These are phyloP conservation scores for Citrus australasica DNA, from an alignment of 345 rosid species.

Conservation along the genomic window DNA sequence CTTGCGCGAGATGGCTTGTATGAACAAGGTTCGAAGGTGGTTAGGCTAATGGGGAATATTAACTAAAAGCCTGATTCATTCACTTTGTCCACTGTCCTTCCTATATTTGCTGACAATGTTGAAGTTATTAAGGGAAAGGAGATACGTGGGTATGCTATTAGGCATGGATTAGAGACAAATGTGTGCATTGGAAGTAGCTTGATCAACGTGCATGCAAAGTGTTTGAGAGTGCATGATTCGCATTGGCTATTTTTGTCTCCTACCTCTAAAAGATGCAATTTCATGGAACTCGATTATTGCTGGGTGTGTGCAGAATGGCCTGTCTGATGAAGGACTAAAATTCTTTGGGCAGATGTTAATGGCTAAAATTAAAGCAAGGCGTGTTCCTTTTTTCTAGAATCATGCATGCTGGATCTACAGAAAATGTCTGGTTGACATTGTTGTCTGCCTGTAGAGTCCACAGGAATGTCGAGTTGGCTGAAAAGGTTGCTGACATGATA, in stretches of 20 bases:
- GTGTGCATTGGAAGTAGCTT: constrained; percentile 64
- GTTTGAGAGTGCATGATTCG: constrained; percentile 46
- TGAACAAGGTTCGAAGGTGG: constrained; percentile 58
- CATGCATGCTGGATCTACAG: constrained; percentile 45
- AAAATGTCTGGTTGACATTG: constrained; percentile 70
- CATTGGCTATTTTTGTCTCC: constrained; percentile 36
- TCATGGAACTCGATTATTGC: constrained; percentile 78
- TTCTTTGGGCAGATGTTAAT: constrained; percentile 59
- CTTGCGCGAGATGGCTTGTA: constrained; percentile 60
- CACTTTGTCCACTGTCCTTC: constrained; percentile 77
- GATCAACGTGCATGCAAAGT: constrained; percentile 79
- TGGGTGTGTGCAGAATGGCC: constrained; percentile 69
- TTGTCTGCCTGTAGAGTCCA: constrained; percentile 74
- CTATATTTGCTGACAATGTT: constrained; percentile 58
- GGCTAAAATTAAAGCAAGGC: constrained; percentile 48
- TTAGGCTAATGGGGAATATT: constrained; percentile 52
- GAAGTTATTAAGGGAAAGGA: constrained; percentile 66
- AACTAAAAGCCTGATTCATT: constrained; percentile 67
- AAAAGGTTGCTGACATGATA: constrained; percentile 52
- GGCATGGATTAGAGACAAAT: constrained; percentile 53
- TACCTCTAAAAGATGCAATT: constrained; percentile 49
- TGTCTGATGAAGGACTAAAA: constrained; percentile 55
- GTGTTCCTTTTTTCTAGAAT: constrained; percentile 68
- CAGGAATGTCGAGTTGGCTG: constrained; percentile 70
- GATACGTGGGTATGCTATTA: constrained; percentile 67